A percentile compares a stretch with the other conserved stretches of the same genome.
These are phyloP conservation scores for Boletus tomentosulus DNA, from an alignment of 768 basidiomycete species.

Conservation along the genomic window DNA sequence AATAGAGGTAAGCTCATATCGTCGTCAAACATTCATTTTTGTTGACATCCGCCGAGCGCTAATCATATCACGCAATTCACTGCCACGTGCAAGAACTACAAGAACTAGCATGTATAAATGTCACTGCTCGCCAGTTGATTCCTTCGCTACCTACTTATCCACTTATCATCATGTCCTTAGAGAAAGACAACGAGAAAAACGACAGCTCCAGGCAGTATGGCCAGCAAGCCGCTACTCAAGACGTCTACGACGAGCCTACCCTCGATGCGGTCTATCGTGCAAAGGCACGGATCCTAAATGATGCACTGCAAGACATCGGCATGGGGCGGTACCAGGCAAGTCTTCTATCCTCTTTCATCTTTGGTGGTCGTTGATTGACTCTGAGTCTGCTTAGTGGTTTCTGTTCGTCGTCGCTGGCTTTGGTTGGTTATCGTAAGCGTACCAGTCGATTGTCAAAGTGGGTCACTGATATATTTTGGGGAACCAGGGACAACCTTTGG, in stretches of 20 bases:
- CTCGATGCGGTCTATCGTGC: constrained; percentile 57
- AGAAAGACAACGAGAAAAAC: constrained; percentile 6
- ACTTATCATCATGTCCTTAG: constrained; percentile 17
- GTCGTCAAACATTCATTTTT: too few relatives aligned
- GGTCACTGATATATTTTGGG: constrained; percentile 2
- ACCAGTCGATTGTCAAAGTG: neutral
- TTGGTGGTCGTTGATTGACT: neutral
- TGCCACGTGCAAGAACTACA: neutral
- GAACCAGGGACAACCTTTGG: constrained; percentile 64
- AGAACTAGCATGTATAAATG: neutral
- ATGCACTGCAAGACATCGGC: constrained; percentile 61
- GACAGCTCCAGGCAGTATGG: neutral
- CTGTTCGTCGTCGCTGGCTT: constrained; percentile 68
- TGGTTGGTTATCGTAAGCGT: constrained; percentile 69
- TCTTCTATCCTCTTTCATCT: neutral
- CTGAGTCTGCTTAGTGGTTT: constrained; percentile 41
- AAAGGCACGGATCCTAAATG: constrained; percentile 54
- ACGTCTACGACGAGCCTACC: constrained; percentile 24
- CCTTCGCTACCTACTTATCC: neutral
- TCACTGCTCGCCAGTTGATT: neutral
- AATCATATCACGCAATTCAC: neutral
- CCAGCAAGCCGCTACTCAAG: constrained; percentile 13
- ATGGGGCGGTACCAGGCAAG: constrained; percentile 67
- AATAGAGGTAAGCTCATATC: too few relatives aligned
- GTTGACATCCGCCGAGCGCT: neutral